Evolutionary conservation across 148 eudicot species (phyloP).

Genomic region (Bassia scoparia): DNA sequence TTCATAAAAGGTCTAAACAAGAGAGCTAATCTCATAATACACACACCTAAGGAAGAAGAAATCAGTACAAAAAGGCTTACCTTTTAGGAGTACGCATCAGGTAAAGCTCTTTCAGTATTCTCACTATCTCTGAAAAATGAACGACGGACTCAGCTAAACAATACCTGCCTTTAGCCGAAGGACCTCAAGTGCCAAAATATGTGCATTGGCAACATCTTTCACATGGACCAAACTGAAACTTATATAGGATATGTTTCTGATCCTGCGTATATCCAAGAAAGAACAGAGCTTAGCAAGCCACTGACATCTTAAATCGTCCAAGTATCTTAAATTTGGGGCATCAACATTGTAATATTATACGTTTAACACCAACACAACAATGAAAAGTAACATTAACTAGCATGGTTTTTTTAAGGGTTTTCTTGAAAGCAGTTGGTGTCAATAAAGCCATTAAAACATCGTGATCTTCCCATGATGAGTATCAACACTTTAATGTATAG

Average conservation of each 20-base stretch:
- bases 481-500: too few species aligned
- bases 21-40: background rate
- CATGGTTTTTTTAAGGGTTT: too few species aligned
- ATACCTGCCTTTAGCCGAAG: slow-evolving; percentile 52
- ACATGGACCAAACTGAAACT: slow-evolving; percentile 43
- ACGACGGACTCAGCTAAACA: slow-evolving; percentile 37
- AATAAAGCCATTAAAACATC: too few species aligned
- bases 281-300: background rate
- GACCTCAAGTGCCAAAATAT: slow-evolving; percentile 48
- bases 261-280: slow-evolving; percentile 29
- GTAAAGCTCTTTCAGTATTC: slow-evolving; percentile 44
- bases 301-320: background rate
- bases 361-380: too few species aligned
- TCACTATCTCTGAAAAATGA: slow-evolving; percentile 42
- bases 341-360: too few species aligned
- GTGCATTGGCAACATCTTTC: slow-evolving; percentile 59
- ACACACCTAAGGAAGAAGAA: background rate
- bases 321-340: too few species aligned
- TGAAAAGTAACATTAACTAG: too few species aligned
- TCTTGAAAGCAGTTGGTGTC: too few species aligned
- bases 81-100: slow-evolving; percentile 48
- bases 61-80: slow-evolving; percentile 32
- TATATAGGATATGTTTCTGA: slow-evolving; percentile 37
- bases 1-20: background rate
- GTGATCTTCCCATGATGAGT: too few species aligned